A percentile compares a stretch with the other conserved stretches of the same genome.
These are phyloP conservation scores for Schwanniomyces occidentalis DNA, from an alignment of 805 yeast genomes.

Conservation along the genomic window DNA sequence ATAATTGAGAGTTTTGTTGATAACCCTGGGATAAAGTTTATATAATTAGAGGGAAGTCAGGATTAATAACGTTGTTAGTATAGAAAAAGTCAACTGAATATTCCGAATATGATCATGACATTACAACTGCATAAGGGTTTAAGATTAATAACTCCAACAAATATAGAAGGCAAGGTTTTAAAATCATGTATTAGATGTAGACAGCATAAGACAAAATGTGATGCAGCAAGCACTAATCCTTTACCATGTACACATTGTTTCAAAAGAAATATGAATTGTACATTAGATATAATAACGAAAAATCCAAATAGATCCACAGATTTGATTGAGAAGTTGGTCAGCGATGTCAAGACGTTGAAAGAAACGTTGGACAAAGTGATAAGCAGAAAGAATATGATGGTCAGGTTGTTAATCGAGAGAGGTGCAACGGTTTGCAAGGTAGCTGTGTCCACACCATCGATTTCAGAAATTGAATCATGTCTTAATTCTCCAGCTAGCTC, in stretches of 20 bases:
- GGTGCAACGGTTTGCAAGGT: neutral
- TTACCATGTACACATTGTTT: constrained; percentile 58
- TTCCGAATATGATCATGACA: constrained; percentile 19
- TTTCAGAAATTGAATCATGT: constrained; percentile 22
- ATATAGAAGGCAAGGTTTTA: constrained; percentile 23
- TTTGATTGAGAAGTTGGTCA: constrained; percentile 22
- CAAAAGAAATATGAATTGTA: constrained; percentile 52
- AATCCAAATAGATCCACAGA: constrained; percentile 47
- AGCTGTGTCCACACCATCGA: constrained; percentile 15
- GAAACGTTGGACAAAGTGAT: constrained; percentile 23
- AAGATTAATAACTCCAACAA: constrained; percentile 11
- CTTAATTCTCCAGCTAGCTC: constrained; percentile 14
- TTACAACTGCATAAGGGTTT: constrained; percentile 13
- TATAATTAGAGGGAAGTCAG: too few species aligned
- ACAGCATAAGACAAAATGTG: constrained; percentile 66
- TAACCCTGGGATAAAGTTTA: too few species aligned
- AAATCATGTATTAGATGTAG: constrained; percentile 67
- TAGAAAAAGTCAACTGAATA: too few species aligned
- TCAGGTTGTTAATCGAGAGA: constrained; percentile 7
- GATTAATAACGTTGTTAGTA: too few species aligned
- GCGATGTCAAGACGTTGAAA: constrained; percentile 26
- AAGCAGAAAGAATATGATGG: constrained; percentile 18
- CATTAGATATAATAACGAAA: constrained; percentile 50
- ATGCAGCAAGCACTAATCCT: constrained; percentile 53
- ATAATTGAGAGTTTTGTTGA: too few species aligned